Base-by-base conservation (phyloP, 768 basidiomycete genomes). In the Collybia sp. region DNA sequence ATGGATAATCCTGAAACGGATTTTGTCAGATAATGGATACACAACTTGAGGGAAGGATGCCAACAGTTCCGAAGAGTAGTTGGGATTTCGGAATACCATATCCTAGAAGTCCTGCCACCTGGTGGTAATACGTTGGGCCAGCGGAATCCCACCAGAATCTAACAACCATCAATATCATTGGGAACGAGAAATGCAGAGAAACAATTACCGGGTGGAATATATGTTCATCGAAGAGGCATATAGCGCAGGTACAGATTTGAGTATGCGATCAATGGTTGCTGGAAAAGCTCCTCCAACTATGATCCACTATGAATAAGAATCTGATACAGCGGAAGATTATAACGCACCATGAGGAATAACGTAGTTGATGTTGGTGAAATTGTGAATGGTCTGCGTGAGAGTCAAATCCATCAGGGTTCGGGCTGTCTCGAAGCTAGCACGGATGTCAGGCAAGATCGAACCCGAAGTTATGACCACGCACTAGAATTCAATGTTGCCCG, bases 91-190 rank as follows among this genome's bases (percentile, higher is more conserved):
- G 65, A 43, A 67, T 61, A 9, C 53, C 59, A 18, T 52, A 63
- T 6, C 58, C 64, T 9, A 67, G 52, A 5, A 68, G 59, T 12
- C 64, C 63, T 13, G 60, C 47, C 34, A 66, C 50, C 45, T 68
- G 65, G 41, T 68, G 64, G 48, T 53, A 60, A 53, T 62, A 68
- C 11, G 67, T 68, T 6, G 67, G 65, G 30, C 67, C 65, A 18
- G 65, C 65, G 33, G 65, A 65, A 48, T 67, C 65, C 64, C 64
- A 68, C 64, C 64, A 68, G 56, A 68, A 66, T 43, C 59, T 59
- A 20, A 13, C 19, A 12, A 15, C 12, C 31, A n/a, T n/a, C n/a
- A n/a, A n/a, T n/a, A n/a, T n/a, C n/a, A n/a, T 39, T 30, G 18
- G 43, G 25, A 25, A 12, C 44, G 5, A 45, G 5, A 31, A 18